A percentile compares a stretch with the other conserved stretches of the same genome.
Conservation (phyloP, 2,329 filamentous ascomycete species). For the Chrysoporthe cubensis region DNA sequence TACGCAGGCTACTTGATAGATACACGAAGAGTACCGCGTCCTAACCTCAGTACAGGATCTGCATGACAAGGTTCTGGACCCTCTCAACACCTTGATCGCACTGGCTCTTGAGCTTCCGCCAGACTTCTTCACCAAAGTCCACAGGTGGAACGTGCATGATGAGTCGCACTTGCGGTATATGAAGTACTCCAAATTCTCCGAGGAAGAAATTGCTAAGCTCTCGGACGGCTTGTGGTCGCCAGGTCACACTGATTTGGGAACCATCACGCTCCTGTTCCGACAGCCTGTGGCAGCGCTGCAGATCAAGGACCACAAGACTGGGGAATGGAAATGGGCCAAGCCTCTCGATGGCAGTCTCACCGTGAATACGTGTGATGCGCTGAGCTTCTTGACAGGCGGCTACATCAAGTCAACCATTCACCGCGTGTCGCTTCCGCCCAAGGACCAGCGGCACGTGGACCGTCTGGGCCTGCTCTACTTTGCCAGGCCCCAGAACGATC, state of each 20-base stretch:
- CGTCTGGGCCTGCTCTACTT: conserved; percentile 56
- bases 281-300: conserved; percentile 59
- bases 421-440: conserved; percentile 44
- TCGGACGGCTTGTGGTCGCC: conserved; percentile 37
- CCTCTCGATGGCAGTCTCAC: conserved; percentile 51
- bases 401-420: conserved; percentile 44
- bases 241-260: conserved; percentile 58
- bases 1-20: conserved; percentile 14
- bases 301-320: conserved; percentile 45
- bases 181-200: conserved; percentile 55
- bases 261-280: conserved; percentile 56
- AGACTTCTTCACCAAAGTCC: conserved; percentile 54
- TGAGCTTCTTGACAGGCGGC: conserved; percentile 49
- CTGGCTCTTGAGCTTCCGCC: conserved; percentile 59
- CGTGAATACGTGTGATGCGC: conserved; percentile 50
- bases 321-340: conserved; percentile 49
- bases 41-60: conserved; percentile 31
- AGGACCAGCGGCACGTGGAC: conserved; percentile 49
- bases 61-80: conserved; percentile 54
- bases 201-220: conserved; percentile 53
- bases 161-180: conserved; percentile 64
- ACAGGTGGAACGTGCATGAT: conserved; percentile 55
- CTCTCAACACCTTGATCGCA: conserved; percentile 59
- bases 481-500: conserved; percentile 48
- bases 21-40: neutral